Base-by-base conservation (phyloP, 352 stramenopile species). In the Blastocystis sp. region DNA sequence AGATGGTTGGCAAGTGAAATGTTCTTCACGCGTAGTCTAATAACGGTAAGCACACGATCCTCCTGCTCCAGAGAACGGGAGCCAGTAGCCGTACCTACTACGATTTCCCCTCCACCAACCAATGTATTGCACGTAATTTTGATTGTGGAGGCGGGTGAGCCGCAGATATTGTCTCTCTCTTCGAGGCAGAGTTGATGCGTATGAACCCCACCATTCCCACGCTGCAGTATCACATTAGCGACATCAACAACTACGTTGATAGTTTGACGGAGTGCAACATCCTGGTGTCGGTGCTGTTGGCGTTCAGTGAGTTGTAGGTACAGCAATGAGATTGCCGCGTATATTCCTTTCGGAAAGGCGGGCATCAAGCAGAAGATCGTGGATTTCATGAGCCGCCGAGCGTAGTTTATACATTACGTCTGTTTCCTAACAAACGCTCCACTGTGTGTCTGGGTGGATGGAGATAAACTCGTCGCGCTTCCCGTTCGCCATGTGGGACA, bases 201-300 rank as follows among this genome's bases (percentile, higher is more conserved):
- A 21, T 84, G n/a, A 84, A 84, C 45, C 74, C 74, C 17, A 34
- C 10, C 45, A 84, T 68, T 34, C 45, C 34, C n/a, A 66, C 65
- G 38, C 57, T 84, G n/a, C 52, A 54, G 40, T 84, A 84, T 52
- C 54, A 62, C 28, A 43, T 84, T 28, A 84, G 60, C 54, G 74
- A 84, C 42, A 84, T 84, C 52, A 69, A 84, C 34, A 69, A 21
- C 28, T 64, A 84, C 9, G 43, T 84, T 68, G 74, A 84, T 19
- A 34, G 24, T 9, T 84, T 84, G 34, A 10, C 28, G 6, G 74
- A 84, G 28, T 84, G 57, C 28, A 84, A 84, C 43, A 84, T 84
- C 52, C 57, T 84, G 65, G 60, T 84, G 74, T 84, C 9, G 7
- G n/a, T 68, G n/a, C n/a, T 70, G 68, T 69, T 2, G 24, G 34